phyloP scores from a whole-genome alignment of 2,329 filamentous ascomycete genomes.

The Blumeriella jaapii region DNA sequence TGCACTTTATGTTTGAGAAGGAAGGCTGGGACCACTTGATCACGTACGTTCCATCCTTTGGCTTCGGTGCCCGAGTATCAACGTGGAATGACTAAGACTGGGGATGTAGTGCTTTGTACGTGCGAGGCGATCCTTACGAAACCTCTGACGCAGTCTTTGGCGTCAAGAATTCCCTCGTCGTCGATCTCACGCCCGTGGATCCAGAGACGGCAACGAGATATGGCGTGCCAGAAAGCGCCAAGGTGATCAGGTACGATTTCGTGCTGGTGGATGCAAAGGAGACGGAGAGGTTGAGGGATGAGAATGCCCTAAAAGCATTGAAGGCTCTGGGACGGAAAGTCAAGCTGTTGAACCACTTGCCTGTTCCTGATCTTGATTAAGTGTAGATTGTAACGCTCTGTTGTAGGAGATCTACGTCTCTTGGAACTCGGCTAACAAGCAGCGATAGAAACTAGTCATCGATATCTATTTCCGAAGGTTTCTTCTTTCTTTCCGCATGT shows the following conservation, averaged over 20 bases:
- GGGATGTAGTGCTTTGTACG: conserved; percentile 53
- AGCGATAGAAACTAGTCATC: too few species aligned
- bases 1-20: conserved; percentile 87
- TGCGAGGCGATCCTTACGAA: conserved; percentile 70
- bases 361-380: conserved; percentile 54
- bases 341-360: conserved; percentile 65
- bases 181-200: conserved; percentile 46
- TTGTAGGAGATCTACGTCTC: too few species aligned
- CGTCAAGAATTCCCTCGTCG: conserved; percentile 69
- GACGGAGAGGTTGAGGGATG: conserved; percentile 52
- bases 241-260: conserved; percentile 62
- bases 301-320: conserved; percentile 56
- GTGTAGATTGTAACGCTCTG: too few species aligned
- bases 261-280: conserved; percentile 64
- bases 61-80: not conserved
- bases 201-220: conserved; percentile 47
- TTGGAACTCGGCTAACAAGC: too few species aligned
- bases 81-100: not conserved
- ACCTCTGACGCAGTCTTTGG: conserved; percentile 78
- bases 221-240: conserved; percentile 49
- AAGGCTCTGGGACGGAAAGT: conserved; percentile 37
- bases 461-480: too few species aligned
- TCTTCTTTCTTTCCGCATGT: too few species aligned
- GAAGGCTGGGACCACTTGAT: conserved; percentile 67
- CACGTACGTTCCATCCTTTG: conserved; percentile 69